Conservation (phyloP, 495 filamentous ascomycete genomes). For the Penicillium robsamsonii region DNA sequence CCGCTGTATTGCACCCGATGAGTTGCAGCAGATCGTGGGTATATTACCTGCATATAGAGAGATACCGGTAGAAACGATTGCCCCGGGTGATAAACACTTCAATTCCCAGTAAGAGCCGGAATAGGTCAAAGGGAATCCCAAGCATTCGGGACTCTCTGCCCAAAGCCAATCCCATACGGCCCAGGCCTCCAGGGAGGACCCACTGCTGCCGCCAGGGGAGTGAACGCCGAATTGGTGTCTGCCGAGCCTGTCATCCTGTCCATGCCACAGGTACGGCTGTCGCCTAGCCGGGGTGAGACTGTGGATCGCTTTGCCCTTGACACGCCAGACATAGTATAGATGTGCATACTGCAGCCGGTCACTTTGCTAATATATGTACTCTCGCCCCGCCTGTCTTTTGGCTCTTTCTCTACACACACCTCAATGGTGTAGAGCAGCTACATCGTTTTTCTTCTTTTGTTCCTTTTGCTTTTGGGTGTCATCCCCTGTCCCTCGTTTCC, state of each 20-base stretch:
- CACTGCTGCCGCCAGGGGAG: constrained; percentile 22
- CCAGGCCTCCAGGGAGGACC: constrained; percentile 7
- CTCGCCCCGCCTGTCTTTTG: constrained; percentile 4
- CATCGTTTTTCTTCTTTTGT: constrained; percentile 22
- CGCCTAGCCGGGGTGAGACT: constrained; percentile 24
- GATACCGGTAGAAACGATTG: constrained; percentile 1
- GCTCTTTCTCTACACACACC: constrained; percentile 15
- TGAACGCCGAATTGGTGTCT: constrained; percentile 21
- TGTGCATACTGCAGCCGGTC: constrained; percentile 32
- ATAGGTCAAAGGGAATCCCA: constrained; percentile 10
- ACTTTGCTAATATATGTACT: constrained; percentile 28
- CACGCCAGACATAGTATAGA: constrained; percentile 26
- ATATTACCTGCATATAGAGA: background rate
- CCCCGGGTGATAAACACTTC: background rate
- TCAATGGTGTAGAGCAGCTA: constrained; percentile 31
- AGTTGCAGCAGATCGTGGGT: constrained; percentile 16
- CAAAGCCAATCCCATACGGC: constrained; percentile 9
- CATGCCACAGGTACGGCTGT: constrained; percentile 30
- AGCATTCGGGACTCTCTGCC: background rate
- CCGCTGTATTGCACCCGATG: background rate
- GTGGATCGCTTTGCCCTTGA: constrained; percentile 24
- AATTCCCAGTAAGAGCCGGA: constrained; percentile 2
- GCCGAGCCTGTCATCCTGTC: constrained; percentile 23
- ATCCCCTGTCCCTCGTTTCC: constrained; percentile 27
- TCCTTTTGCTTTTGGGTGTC: constrained; percentile 21